phyloP scores from a whole-genome alignment of 2,329 filamentous ascomycete species.

The Exophiala viscosa region DNA sequence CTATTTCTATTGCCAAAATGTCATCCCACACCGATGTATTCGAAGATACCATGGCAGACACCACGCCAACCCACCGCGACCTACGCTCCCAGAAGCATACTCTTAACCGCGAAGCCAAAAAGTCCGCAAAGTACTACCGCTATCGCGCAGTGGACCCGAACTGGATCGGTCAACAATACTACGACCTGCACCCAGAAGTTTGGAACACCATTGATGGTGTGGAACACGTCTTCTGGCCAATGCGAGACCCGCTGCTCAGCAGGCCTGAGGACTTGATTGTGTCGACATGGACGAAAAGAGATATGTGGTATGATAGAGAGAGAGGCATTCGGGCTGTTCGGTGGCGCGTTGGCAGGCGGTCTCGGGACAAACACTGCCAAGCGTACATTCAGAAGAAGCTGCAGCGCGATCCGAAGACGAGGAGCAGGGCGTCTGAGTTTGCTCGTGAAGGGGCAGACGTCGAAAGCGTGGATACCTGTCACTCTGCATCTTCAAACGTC shows the following conservation, averaged over 20 bases:
- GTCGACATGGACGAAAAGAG: constrained; percentile 16
- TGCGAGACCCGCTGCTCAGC: background rate
- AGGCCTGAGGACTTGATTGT: background rate
- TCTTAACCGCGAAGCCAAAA: constrained; percentile 16
- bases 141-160: constrained; percentile 21
- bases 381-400: constrained; percentile 2
- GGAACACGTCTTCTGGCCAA: background rate
- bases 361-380: constrained; percentile 10
- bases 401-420: constrained; percentile 6
- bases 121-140: constrained; percentile 21
- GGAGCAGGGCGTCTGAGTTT: background rate
- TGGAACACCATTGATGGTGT: background rate
- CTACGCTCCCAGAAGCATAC: constrained; percentile 13
- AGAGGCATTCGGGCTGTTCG: constrained; percentile 12
- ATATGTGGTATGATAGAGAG: constrained; percentile 19
- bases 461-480: background rate
- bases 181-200: background rate
- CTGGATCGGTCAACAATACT: constrained; percentile 21
- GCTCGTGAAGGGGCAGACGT: background rate
- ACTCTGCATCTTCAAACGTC: too few relatives aligned
- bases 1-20: background rate
- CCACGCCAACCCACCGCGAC: constrained; percentile 6
- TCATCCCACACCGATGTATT: background rate
- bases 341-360: constrained; percentile 15
- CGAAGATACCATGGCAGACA: background rate